Evolutionary conservation across 2,329 filamentous ascomycete genomes (phyloP), one percentile per base, ranked within the genome.

Genomic region (Trichoderma hamatum): DNA sequence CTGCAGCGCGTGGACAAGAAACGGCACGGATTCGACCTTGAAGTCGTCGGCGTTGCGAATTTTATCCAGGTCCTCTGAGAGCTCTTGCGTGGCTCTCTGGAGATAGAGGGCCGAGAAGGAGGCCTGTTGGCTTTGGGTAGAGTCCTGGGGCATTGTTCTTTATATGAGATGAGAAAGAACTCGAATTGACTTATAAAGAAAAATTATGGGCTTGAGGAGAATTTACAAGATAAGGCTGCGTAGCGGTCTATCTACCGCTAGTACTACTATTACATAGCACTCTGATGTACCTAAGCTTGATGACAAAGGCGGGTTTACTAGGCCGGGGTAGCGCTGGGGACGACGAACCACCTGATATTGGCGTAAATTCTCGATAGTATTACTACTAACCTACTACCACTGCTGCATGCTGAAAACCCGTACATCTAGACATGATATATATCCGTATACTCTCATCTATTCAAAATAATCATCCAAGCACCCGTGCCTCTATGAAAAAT

Each of bases 1-100:
- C 80, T 88, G 86, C 72, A 94, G 78, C 3, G 90, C 90, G 74
- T 86, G 83, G 39, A 94, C 84, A 52, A 94, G 84, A 75, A 92
- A 85, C 5, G 84, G 83, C 34, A 93, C 84, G 3, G 86, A 86
- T 63, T 88, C 88, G 69, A 82, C 82, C 75, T 88, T 89, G 80
- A 93, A 94, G 79, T 94, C 92, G 73, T 88, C 86, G 11, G 91
- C 89, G 9, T 74, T 78, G 72, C 91, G 87, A 71, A 93, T 83
- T 77, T 88, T 88, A 80, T 92, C 89, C 46, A 94, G 84, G 76
- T 94, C 92, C 72, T 93, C 89, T 14, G 89, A 88, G 68, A 94
- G 88, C 76, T 94, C 91, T 62, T 84, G 82, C 0, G 91, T 92
- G 6, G 89, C 82, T 70, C 87, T 88, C 74, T 90, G 88, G 58